phyloP scores from a whole-genome alignment of 208 protist species.

The Trypanosoma cruzi region DNA sequence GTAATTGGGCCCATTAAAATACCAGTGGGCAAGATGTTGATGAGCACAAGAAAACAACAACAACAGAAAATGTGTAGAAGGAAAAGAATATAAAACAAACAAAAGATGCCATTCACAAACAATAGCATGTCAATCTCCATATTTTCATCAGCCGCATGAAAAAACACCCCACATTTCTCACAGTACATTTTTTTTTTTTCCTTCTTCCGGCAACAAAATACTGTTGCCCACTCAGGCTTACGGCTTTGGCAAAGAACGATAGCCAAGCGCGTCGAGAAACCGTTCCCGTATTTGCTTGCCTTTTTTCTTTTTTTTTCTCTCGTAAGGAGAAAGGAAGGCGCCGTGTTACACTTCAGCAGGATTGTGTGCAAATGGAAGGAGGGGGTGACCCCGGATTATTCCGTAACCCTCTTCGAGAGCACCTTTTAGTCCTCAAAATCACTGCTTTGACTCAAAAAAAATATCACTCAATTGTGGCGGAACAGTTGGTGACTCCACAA shows the following conservation, averaged over 20 bases:
- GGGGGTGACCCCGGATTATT: background rate
- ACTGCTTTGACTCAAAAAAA: background rate
- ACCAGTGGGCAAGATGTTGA: slow-evolving; percentile 7
- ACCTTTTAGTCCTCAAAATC: background rate
- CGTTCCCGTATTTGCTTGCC: background rate
- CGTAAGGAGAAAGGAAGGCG: no score
- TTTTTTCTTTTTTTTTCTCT: background rate
- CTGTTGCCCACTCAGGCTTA: background rate
- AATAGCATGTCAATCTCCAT: background rate
- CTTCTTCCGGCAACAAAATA: background rate
- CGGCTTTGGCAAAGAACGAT: background rate
- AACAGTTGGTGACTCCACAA: background rate
- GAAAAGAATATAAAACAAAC: background rate
- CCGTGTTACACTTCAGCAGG: background rate
- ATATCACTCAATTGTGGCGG: background rate
- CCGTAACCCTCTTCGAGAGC: background rate
- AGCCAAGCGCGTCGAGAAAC: no score
- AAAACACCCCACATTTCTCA: no score
- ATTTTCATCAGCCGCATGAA: no score
- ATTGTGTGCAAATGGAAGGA: background rate
- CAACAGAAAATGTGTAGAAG: background rate
- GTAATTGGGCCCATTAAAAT: background rate
- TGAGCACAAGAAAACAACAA: background rate
- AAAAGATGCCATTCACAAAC: background rate
- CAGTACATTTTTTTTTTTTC: background rate